A percentile compares a stretch with the other conserved stretches of the same genome.
Evolutionary conservation across 768 basidiomycete genomes (phyloP).

Genomic region (Podaxis sp.): DNA sequence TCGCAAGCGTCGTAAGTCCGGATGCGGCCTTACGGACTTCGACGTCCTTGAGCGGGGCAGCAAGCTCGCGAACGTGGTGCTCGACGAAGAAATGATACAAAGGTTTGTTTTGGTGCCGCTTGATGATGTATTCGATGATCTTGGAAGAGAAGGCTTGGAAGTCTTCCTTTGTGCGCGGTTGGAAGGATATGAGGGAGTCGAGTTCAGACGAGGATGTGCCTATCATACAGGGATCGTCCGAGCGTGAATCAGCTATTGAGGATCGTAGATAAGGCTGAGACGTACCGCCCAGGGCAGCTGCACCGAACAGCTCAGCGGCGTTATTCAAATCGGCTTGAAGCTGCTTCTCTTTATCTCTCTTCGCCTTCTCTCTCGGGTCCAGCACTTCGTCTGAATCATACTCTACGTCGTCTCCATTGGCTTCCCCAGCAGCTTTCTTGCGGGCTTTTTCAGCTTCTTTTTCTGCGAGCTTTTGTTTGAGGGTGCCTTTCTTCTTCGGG

Average conservation of each 20-base stretch:
- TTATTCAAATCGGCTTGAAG: slow-evolving; percentile 85
- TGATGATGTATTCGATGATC: slow-evolving; percentile 74
- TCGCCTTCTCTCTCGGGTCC: slow-evolving; percentile 77
- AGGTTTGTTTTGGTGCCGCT: slow-evolving; percentile 78
- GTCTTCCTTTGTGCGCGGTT: slow-evolving; percentile 89
- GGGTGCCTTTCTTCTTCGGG: slow-evolving; percentile 87
- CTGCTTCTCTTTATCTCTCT: slow-evolving; percentile 76
- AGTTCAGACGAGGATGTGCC: slow-evolving; percentile 69
- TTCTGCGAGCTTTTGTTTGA: slow-evolving; percentile 91
- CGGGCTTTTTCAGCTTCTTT: slow-evolving; percentile 79
- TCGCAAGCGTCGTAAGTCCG: slow-evolving; percentile 81
- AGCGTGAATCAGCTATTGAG: not conserved
- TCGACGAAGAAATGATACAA: slow-evolving; percentile 84
- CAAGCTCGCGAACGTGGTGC: slow-evolving; percentile 74
- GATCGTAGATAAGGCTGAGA: not conserved
- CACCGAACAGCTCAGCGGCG: slow-evolving; percentile 79
- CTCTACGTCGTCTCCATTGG: slow-evolving; percentile 41
- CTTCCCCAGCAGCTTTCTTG: slow-evolving; percentile 38
- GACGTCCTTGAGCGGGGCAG: slow-evolving; percentile 78
- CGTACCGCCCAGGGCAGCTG: slow-evolving; percentile 62
- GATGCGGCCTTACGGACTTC: slow-evolving; percentile 90
- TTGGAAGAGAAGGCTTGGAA: slow-evolving; percentile 71
- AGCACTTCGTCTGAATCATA: slow-evolving; percentile 74
- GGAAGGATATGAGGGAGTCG: slow-evolving; percentile 68
- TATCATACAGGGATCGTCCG: slow-evolving; percentile 24